Conservation (phyloP, 2,329 filamentous ascomycete species). For the Metarhizium anisopliae region DNA sequence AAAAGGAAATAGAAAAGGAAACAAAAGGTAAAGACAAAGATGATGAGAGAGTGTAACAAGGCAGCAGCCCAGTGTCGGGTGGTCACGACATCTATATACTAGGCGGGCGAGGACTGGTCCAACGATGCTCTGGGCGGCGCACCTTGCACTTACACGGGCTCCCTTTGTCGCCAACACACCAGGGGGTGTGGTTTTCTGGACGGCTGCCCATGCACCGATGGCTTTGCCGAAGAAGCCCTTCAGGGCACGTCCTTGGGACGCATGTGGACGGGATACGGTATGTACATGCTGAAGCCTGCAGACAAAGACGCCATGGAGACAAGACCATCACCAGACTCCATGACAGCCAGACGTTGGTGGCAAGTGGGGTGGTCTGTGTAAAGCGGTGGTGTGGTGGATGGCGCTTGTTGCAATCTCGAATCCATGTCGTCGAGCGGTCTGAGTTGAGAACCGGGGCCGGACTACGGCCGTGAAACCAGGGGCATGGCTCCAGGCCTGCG, state of each 20-base stretch:
- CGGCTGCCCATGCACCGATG: neutral
- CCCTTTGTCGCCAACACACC: neutral
- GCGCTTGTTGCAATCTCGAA: neutral
- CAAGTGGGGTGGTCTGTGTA: neutral
- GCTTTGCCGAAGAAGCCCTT: neutral
- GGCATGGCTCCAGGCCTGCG: neutral
- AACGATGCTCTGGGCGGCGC: neutral
- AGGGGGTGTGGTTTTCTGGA: neutral
- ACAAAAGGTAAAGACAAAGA: neutral
- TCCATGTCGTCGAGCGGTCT: neutral
- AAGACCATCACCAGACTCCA: neutral
- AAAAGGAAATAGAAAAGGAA: slow-evolving; percentile 16
- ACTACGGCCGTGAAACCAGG: neutral
- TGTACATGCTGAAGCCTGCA: neutral
- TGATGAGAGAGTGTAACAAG: neutral
- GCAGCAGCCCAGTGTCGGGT: neutral
- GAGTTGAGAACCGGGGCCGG: neutral
- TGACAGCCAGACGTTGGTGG: neutral
- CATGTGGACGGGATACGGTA: neutral
- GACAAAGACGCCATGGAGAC: neutral
- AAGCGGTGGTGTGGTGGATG: neutral
- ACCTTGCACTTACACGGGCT: neutral
- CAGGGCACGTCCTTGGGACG: neutral
- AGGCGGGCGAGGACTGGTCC: neutral
- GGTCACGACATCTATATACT: slow-evolving; percentile 5